Conservation (phyloP, 495 filamentous ascomycete species). For the Aspergillus baeticus region DNA sequence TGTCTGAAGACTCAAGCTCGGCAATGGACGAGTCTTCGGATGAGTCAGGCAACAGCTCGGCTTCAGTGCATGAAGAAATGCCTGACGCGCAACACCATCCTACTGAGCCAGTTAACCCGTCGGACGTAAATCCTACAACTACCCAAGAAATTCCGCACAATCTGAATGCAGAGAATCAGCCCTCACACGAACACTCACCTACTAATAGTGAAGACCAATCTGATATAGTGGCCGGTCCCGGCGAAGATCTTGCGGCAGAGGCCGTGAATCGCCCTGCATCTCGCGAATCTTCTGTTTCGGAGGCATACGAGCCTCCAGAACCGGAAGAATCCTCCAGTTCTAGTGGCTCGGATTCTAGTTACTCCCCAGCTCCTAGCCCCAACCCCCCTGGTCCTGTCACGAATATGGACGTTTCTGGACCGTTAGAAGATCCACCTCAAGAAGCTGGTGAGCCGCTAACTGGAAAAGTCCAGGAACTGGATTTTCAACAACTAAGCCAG, state of each 20-base stretch:
- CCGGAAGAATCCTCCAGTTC: constrained; percentile 33
- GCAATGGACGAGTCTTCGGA: constrained; percentile 44
- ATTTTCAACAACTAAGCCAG: constrained; percentile 14
- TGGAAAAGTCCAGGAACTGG: constrained; percentile 28
- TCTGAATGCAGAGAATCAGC: constrained; percentile 1
- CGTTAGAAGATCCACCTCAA: constrained; percentile 21
- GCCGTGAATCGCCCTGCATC: constrained; percentile 16
- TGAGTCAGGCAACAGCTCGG: constrained; percentile 19
- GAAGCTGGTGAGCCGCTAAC: constrained; percentile 33
- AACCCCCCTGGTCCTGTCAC: constrained; percentile 27
- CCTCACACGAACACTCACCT: constrained; percentile 7
- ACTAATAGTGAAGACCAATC: constrained; percentile 1
- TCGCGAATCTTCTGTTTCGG: constrained; percentile 39
- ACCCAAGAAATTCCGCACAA: not conserved
- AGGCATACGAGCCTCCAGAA: constrained; percentile 63
- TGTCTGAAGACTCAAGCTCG: constrained; percentile 35
- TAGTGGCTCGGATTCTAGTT: constrained; percentile 22
- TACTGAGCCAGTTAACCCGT: not conserved
- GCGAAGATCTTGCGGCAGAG: constrained; percentile 13
- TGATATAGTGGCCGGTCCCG: constrained; percentile 7
- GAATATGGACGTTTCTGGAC: constrained; percentile 12
- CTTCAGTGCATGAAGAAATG: constrained; percentile 22
- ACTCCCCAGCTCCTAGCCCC: constrained; percentile 41
- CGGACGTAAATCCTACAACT: not conserved
- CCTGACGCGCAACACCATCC: constrained; percentile 4